A percentile compares a stretch with the other conserved stretches of the same genome.
Conservation (phyloP, 2,329 filamentous ascomycete species). For the Aspergillus sclerotialis region DNA sequence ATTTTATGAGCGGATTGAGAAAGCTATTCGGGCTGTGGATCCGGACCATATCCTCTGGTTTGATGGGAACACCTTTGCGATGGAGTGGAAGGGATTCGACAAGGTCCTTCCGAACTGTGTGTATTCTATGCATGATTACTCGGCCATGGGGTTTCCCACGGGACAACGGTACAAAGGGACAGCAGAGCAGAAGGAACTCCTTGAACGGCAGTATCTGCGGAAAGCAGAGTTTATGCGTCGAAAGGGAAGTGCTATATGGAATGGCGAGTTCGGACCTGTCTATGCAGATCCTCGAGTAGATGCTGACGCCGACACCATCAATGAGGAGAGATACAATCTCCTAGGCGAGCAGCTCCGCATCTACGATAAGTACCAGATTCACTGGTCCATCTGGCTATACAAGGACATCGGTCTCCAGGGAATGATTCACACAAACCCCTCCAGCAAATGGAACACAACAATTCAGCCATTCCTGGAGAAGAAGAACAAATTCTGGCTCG, state of each 20-base stretch:
- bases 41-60: conserved; percentile 41
- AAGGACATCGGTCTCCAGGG: conserved; percentile 53
- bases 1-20: conserved; percentile 43
- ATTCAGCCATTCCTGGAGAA: conserved; percentile 49
- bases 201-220: conserved; percentile 39
- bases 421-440: conserved; percentile 45
- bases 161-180: conserved; percentile 37
- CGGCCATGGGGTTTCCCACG: conserved; percentile 38
- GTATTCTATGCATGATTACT: conserved; percentile 41
- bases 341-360: conserved; percentile 44
- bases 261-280: conserved; percentile 47
- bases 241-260: conserved; percentile 42
- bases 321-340: conserved; percentile 40
- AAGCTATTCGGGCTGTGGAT: conserved; percentile 41
- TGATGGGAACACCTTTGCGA: conserved; percentile 40
- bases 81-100: conserved; percentile 41
- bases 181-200: conserved; percentile 31
- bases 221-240: conserved; percentile 43
- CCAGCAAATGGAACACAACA: conserved; percentile 45
- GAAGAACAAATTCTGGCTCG: conserved; percentile 48
- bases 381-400: conserved; percentile 56
- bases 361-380: conserved; percentile 46
- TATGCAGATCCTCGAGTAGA: conserved; percentile 26
- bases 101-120: conserved; percentile 38
- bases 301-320: conserved; percentile 30